Percentiles rank a stretch among this genome's conserved stretches.
These are phyloP conservation scores for Eutrema salsugineum DNA, from an alignment of 441 rosid species.

Conservation along the genomic window DNA sequence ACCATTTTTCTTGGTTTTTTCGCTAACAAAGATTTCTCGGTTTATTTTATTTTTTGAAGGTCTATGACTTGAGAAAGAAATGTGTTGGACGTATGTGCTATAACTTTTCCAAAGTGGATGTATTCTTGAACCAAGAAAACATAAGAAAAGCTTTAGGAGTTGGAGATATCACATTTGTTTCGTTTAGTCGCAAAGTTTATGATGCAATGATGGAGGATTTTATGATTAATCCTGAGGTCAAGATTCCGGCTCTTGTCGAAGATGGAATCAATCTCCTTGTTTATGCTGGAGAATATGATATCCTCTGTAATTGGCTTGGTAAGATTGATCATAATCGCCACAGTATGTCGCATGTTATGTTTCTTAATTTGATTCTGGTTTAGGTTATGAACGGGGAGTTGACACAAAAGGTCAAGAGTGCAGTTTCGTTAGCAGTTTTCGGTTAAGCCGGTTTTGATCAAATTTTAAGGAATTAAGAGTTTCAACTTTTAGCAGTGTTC, in stretches of 20 bases:
- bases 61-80: constrained; percentile 70
- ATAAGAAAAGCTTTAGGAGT: constrained; percentile 66
- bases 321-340: constrained; percentile 2
- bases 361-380: neutral
- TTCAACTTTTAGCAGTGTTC: neutral
- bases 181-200: constrained; percentile 56
- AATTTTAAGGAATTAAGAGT: neutral
- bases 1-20: neutral
- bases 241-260: constrained; percentile 68
- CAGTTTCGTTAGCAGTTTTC: neutral
- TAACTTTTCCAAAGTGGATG: constrained; percentile 67
- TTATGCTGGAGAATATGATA: constrained; percentile 85
- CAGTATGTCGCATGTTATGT: neutral
- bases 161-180: constrained; percentile 54
- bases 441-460: neutral
- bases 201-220: constrained; percentile 54
- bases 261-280: constrained; percentile 62
- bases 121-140: constrained; percentile 46
- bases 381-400: neutral
- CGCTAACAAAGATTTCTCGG: neutral
- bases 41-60: constrained; percentile 44
- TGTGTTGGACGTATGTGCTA: constrained; percentile 65
- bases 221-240: constrained; percentile 69
- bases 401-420: neutral
- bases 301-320: constrained; percentile 93